Conservation (phyloP, 1,284 basidiomycete species). For the Tranzscheliella williamsii region DNA sequence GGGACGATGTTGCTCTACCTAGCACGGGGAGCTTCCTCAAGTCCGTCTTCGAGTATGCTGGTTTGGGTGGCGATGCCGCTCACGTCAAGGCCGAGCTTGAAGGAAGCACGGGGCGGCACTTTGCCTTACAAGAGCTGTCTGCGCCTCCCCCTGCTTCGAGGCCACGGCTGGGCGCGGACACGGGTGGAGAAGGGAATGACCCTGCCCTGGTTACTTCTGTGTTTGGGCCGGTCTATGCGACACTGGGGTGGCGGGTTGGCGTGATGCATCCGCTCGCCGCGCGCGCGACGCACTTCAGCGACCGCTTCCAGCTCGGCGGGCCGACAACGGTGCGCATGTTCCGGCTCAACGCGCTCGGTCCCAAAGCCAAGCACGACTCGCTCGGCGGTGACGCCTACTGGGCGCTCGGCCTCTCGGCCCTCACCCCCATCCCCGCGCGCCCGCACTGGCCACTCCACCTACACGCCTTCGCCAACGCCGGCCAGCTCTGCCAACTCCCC, state of each 20-base stretch:
- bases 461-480: conserved; percentile 83
- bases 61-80: conserved; percentile 51
- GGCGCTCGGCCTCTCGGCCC: conserved; percentile 77
- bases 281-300: conserved; percentile 68
- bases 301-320: conserved; percentile 91
- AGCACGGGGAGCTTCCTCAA: conserved; percentile 32
- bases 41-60: conserved; percentile 41
- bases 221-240: conserved; percentile 15
- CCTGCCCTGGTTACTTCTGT: too few relatives aligned
- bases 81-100: conserved; percentile 50
- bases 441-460: conserved; percentile 85
- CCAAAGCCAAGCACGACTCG: conserved; percentile 75
- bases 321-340: conserved; percentile 88
- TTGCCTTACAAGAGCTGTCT: neutral
- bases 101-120: conserved; percentile 3
- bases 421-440: conserved; percentile 77
- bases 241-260: conserved; percentile 31
- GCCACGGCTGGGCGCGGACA: neutral
- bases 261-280: conserved; percentile 34
- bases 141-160: neutral
- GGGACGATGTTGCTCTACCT: conserved; percentile 73
- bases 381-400: conserved; percentile 88
- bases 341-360: conserved; percentile 80
- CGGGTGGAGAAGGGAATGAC: neutral
- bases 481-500: conserved; percentile 72